These are phyloP conservation scores for Chlamydomonas applanata DNA, from an alignment of 139 green algal genomes.

Conservation along the genomic window DNA sequence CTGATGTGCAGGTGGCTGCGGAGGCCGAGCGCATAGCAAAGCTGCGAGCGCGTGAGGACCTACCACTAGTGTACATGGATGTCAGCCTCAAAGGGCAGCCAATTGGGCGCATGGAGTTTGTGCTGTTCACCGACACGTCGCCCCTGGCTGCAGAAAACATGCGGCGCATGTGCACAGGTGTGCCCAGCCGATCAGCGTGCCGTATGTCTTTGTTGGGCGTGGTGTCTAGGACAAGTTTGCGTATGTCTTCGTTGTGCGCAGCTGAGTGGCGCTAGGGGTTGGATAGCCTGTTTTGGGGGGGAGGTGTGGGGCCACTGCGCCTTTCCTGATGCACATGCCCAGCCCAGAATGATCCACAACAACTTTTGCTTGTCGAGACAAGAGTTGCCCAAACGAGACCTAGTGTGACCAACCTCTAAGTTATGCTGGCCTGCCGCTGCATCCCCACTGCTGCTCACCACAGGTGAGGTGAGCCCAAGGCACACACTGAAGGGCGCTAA, in stretches of 20 bases:
- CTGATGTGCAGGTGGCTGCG: not conserved
- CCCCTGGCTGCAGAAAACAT: slow-evolving; percentile 60
- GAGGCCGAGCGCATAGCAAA: slow-evolving; percentile 14
- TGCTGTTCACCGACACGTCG: slow-evolving; percentile 46
- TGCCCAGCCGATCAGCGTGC: not conserved
- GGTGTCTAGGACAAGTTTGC: too few relatives aligned
- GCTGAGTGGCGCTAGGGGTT: too few relatives aligned
- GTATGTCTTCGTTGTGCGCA: too few relatives aligned
- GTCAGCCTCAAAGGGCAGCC: slow-evolving; percentile 50
- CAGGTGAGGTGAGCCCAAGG: slow-evolving; percentile 3
- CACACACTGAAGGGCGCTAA: slow-evolving; percentile 5
- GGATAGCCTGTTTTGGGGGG: too few relatives aligned
- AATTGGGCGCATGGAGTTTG: slow-evolving; percentile 55
- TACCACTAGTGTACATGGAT: slow-evolving; percentile 53
- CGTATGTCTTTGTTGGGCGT: not conserved
- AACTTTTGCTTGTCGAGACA: too few relatives aligned
- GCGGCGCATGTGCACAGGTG: slow-evolving; percentile 53
- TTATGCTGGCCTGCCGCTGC: too few relatives aligned
- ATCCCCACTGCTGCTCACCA: too few relatives aligned
- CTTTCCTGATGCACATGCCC: too few relatives aligned
- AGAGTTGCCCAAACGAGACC: too few relatives aligned
- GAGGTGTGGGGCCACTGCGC: too few relatives aligned
- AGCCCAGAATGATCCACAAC: too few relatives aligned
- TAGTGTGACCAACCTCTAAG: too few relatives aligned
- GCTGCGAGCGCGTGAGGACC: slow-evolving; percentile 8